A percentile compares a stretch with the other conserved stretches of the same genome.
Evolutionary conservation across 345 rosid genomes (phyloP).

Genomic region (Hirschfeldia incana): DNA sequence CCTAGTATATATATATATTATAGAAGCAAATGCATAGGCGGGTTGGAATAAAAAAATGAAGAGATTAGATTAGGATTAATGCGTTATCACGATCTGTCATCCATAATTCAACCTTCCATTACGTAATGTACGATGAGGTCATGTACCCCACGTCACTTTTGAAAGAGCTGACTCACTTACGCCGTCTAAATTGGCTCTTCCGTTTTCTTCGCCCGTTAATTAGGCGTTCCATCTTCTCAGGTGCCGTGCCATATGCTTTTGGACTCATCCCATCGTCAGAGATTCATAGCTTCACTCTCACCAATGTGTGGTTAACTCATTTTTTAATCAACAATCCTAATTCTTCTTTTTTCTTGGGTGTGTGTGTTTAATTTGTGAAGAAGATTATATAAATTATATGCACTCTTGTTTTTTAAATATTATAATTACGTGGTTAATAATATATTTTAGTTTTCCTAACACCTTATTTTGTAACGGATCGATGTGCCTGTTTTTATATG

Average conservation of each 20-base stretch:
- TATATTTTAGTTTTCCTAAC: not conserved
- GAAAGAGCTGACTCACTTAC: not conserved
- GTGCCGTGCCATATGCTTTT: slow-evolving; percentile 28
- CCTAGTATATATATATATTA: no score
- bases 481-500: not conserved
- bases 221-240: slow-evolving; percentile 27
- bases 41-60: not conserved
- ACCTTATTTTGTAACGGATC: not conserved
- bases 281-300: not conserved
- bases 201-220: slow-evolving; percentile 21
- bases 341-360: not conserved
- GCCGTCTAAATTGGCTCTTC: slow-evolving; percentile 20
- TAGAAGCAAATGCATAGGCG: no score
- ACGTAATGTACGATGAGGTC: slow-evolving; percentile 17
- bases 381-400: not conserved
- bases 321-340: not conserved
- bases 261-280: not conserved
- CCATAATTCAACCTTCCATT: slow-evolving; percentile 15
- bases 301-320: not conserved
- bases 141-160: slow-evolving; percentile 20
- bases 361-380: not conserved
- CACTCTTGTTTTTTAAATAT: not conserved
- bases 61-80: slow-evolving; percentile 23
- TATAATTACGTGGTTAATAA: not conserved
- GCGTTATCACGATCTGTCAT: slow-evolving; percentile 26